These are phyloP conservation scores for Fusarium redolens DNA, from an alignment of 2,329 filamentous ascomycete species.

Conservation along the genomic window DNA sequence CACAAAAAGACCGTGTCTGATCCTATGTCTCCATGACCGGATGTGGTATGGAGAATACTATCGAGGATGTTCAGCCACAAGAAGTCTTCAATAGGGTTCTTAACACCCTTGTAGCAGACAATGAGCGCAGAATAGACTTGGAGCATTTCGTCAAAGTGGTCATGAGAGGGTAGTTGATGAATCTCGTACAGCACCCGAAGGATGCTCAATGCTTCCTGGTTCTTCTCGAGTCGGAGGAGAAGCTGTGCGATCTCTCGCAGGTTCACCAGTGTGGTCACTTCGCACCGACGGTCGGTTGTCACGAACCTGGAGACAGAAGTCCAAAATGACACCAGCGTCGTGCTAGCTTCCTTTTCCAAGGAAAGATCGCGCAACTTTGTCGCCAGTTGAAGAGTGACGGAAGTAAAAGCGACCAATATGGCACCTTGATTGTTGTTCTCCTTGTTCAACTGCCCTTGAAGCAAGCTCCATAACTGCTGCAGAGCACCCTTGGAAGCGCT, in stretches of 20 bases:
- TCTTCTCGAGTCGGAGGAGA: background rate
- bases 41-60: background rate
- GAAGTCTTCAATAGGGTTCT: background rate
- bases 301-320: background rate
- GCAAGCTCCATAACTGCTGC: background rate
- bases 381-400: background rate
- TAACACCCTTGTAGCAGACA: background rate
- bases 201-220: background rate
- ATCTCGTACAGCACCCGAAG: background rate
- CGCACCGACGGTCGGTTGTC: background rate
- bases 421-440: background rate
- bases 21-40: background rate
- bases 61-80: background rate
- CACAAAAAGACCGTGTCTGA: background rate
- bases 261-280: background rate
- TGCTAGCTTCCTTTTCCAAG: background rate
- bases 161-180: background rate
- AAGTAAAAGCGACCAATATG: background rate
- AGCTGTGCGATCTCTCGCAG: background rate
- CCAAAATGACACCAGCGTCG: background rate
- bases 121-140: background rate
- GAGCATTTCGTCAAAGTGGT: background rate
- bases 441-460: background rate
- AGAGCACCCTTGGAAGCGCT: background rate
- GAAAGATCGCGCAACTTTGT: background rate